Evolutionary conservation across 306 rosid species (phyloP).

Genomic region (Abrus pulchellus): DNA sequence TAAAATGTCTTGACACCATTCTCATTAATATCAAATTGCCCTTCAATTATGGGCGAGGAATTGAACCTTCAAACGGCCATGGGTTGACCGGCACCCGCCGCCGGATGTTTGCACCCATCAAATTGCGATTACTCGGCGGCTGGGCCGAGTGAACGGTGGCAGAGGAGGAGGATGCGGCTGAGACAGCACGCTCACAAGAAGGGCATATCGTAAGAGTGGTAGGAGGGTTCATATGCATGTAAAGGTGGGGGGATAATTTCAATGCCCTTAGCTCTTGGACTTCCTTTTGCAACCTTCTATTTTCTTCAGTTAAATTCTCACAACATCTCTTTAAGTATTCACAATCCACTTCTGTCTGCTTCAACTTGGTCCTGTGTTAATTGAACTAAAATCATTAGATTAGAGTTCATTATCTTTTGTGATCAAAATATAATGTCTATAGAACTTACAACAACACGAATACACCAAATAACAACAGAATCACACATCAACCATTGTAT

Average conservation of each 20-base stretch:
- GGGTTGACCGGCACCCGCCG: conserved; percentile 53
- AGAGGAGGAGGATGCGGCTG: conserved; percentile 55
- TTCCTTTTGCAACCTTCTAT: conserved; percentile 79
- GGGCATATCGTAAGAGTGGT: conserved; percentile 96
- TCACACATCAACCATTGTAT: neutral
- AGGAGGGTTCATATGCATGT: conserved; percentile 88
- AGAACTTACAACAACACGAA: neutral
- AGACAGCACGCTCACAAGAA: conserved; percentile 70
- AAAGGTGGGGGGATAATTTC: conserved; percentile 75
- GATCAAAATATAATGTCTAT: neutral
- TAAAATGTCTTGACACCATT: conserved; percentile 23
- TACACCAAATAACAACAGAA: neutral
- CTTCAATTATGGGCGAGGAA: conserved; percentile 9
- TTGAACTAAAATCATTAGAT: conserved; percentile 26
- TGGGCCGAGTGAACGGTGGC: conserved; percentile 14
- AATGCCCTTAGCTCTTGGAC: conserved; percentile 82
- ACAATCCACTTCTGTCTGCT: conserved; percentile 88
- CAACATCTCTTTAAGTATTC: conserved; percentile 72
- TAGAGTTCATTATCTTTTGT: neutral
- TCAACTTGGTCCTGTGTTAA: conserved; percentile 74
- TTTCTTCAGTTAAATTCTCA: conserved; percentile 78
- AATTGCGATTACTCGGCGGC: conserved; percentile 17
- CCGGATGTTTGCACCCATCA: conserved; percentile 24
- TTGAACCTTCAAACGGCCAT: conserved; percentile 50
- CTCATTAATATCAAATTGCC: neutral